Evolutionary conservation across 441 rosid genomes (phyloP).

Genomic region (Erysimum pusillum): DNA sequence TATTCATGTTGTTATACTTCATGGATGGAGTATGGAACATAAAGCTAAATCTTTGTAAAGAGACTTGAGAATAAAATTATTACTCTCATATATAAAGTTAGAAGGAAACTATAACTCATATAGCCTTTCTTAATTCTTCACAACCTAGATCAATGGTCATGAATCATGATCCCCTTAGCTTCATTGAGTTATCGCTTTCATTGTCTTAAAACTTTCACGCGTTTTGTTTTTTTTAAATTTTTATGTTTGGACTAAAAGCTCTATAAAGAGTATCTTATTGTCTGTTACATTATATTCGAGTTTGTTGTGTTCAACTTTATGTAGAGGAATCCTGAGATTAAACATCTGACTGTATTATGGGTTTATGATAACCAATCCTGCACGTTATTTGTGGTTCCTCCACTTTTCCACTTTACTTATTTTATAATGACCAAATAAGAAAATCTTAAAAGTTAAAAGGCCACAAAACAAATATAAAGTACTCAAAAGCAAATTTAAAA

Average conservation of each 20-base stretch:
- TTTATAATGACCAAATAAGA: background rate
- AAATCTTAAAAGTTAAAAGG: background rate
- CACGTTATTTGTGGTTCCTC: constrained; percentile 5
- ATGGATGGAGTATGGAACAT: background rate
- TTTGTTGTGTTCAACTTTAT: background rate
- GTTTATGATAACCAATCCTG: background rate
- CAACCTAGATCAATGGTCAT: background rate
- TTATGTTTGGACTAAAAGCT: background rate
- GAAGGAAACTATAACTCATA: no score
- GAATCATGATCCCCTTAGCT: background rate
- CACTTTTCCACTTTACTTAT: background rate
- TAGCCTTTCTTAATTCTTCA: background rate
- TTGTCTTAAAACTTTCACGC: no score
- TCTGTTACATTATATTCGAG: background rate
- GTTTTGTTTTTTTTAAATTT: no score
- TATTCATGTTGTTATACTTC: background rate
- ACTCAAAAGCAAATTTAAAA: no score
- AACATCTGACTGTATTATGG: background rate
- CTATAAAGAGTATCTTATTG: background rate
- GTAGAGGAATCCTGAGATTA: background rate
- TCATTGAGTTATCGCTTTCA: background rate
- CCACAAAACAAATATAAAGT: no score
- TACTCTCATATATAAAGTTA: no score
- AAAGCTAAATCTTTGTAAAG: background rate
- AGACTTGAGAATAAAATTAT: background rate